Evolutionary conservation across 2,329 filamentous ascomycete genomes (phyloP), one percentile per base, ranked within the genome.

Genomic region (Phaeophleospora eucalypticola): DNA sequence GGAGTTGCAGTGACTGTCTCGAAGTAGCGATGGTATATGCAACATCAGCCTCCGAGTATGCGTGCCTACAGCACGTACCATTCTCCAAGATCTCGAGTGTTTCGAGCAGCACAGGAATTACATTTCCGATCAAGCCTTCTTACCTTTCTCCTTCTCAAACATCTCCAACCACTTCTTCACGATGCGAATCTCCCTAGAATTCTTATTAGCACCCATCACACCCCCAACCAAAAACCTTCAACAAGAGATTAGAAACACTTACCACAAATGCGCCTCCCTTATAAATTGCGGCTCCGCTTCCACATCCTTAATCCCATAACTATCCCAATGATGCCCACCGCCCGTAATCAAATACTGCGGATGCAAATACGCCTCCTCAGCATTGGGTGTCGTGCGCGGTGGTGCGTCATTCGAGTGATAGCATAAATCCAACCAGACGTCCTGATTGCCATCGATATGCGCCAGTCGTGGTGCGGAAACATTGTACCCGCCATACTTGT

Each of bases 131-230:
- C 7, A 29, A 29, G 24, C 36, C 36, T 19, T 37, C 37, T 27
- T 33, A 35, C 4, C 9, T 8, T 43, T 43, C 45, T 46, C 40
- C 34, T 46, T 24, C 18, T 48, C 16, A 19, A 46, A 54, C 46
- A 52, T 45, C 53, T 74, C 58, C 66, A 89, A 57, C 86, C 86
- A 89, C 37, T 71, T 74, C 56, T 76, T 72, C 12, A 87, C 84
- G 63, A 86, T 84, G 35, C 71, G 67, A 15, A 29, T 29, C 24
- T 29, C 24, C 24, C 24, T 29, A 29, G n/a, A n/a, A n/a, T n/a
- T n/a, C n/a, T n/a, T 29, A 29, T 29, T 12, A 29, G 12, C 6
- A 12, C 6, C 6, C 24, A 12, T 29, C 24, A 29, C 7, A 6
- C 7, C 12, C 6, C 24, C 24, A 29, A 12, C 7, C 12, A 6